Conservation (phyloP, 1,139 yeast species). For the Geotrichum fermentans region DNA sequence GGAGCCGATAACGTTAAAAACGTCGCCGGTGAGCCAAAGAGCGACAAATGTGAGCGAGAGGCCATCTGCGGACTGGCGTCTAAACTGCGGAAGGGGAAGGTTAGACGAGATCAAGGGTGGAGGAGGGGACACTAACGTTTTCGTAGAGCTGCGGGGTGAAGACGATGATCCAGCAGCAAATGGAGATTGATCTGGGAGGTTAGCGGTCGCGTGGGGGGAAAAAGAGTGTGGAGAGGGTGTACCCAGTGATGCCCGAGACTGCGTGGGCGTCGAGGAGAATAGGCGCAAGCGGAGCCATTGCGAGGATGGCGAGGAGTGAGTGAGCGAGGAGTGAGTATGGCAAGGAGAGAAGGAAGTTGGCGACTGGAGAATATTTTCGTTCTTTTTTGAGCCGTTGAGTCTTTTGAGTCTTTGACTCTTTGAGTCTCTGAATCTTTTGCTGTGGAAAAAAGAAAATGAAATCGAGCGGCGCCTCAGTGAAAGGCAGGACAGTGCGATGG, state of each 20-base stretch:
- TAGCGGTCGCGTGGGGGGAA: not conserved
- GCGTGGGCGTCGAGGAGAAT: slow-evolving; percentile 65
- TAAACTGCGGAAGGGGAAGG: slow-evolving; percentile 41
- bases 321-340: not conserved
- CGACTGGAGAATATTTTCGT: not conserved
- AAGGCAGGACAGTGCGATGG: too few species aligned
- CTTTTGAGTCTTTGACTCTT: not conserved
- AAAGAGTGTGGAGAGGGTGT: slow-evolving; percentile 19
- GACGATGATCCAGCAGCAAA: slow-evolving; percentile 96
- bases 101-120: not conserved
- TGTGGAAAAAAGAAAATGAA: too few species aligned
- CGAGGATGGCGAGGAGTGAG: not conserved
- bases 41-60: slow-evolving; percentile 74
- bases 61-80: slow-evolving; percentile 80
- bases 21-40: slow-evolving; percentile 86
- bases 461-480: too few species aligned
- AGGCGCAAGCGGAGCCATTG: slow-evolving; percentile 41
- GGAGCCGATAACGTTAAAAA: slow-evolving; percentile 86
- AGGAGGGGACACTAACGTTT: slow-evolving; percentile 42
- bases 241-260: slow-evolving; percentile 79
- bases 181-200: slow-evolving; percentile 60
- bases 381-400: not conserved
- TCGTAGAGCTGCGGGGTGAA: slow-evolving; percentile 98
- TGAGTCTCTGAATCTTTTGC: not conserved
- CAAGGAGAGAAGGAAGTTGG: not conserved